Conservation (phyloP, 148 eudicot genomes). For the Dianthus caryophyllus region DNA sequence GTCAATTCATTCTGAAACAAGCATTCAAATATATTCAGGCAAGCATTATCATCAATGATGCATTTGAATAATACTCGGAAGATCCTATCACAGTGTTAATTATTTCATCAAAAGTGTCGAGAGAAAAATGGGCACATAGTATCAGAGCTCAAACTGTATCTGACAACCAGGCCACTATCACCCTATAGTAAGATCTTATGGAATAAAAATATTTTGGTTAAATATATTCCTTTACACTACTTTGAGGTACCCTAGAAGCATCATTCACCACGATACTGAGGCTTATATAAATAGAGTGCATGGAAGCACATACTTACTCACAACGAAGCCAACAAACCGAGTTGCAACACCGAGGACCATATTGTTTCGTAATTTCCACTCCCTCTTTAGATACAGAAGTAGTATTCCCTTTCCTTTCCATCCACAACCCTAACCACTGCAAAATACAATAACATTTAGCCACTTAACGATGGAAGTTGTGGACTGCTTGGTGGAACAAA, state of each 20-base stretch:
- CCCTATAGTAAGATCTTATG: slow-evolving; percentile 13
- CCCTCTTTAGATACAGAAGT: not conserved
- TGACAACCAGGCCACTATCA: slow-evolving; percentile 13
- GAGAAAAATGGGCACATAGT: slow-evolving; percentile 6
- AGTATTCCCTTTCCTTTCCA: not conserved
- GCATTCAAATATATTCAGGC: not conserved
- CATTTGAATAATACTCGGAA: not conserved
- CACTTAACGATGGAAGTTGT: slow-evolving; percentile 34
- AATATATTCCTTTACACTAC: slow-evolving; percentile 10
- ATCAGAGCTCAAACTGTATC: not conserved
- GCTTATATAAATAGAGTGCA: slow-evolving; percentile 20
- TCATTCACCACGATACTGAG: not conserved
- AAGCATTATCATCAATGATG: not conserved
- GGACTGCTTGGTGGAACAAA: slow-evolving; percentile 35
- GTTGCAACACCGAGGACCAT: not conserved
- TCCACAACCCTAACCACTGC: not conserved
- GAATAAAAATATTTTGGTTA: slow-evolving; percentile 8
- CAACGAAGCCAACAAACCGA: slow-evolving; percentile 3
- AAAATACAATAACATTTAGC: not conserved
- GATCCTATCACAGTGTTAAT: not conserved
- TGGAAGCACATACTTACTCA: slow-evolving; percentile 16
- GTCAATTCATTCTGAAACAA: not conserved
- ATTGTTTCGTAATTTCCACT: not conserved
- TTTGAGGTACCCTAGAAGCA: not conserved
- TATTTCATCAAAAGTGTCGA: not conserved